Evolutionary conservation across 306 rosid species (phyloP).

Genomic region (Acmispon strigosus): DNA sequence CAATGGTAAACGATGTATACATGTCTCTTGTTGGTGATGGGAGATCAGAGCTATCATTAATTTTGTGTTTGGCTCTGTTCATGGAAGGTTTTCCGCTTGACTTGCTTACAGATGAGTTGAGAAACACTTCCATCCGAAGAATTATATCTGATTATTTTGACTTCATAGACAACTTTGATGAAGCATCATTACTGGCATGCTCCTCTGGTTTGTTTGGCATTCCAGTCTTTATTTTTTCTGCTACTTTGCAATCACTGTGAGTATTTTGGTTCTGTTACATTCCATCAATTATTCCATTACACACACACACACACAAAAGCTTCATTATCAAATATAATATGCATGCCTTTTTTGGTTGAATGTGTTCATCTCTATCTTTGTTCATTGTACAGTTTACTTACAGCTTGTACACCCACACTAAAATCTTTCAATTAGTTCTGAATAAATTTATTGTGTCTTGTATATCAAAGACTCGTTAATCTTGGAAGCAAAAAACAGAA

Average conservation of each 20-base stretch:
- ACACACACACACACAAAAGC: no score
- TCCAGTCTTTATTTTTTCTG: conserved; percentile 70
- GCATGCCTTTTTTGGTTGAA: neutral
- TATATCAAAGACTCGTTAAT: neutral
- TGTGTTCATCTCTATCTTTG: neutral
- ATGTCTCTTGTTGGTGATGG: conserved; percentile 47
- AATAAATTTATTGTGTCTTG: neutral
- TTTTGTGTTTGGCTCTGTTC: conserved; percentile 52
- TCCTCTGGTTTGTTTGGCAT: conserved; percentile 38
- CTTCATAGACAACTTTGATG: conserved; percentile 56
- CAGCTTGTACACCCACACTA: neutral
- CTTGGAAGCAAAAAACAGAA: neutral
- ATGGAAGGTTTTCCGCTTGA: conserved; percentile 76
- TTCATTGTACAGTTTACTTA: conserved; percentile 3
- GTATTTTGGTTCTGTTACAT: conserved; percentile 22
- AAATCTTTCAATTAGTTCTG: neutral
- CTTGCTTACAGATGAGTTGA: conserved; percentile 57
- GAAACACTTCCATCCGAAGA: conserved; percentile 41
- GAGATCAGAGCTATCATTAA: conserved; percentile 38
- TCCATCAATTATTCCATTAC: neutral
- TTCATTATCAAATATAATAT: neutral
- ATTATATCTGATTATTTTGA: conserved; percentile 46
- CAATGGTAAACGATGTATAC: conserved; percentile 51
- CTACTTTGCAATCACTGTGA: conserved; percentile 69
- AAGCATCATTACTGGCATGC: conserved; percentile 33